A percentile compares a stretch with the other conserved stretches of the same genome.
These are phyloP conservation scores for Wickerhamomyces subpelliculosus DNA, from an alignment of 805 yeast species.

Conservation along the genomic window DNA sequence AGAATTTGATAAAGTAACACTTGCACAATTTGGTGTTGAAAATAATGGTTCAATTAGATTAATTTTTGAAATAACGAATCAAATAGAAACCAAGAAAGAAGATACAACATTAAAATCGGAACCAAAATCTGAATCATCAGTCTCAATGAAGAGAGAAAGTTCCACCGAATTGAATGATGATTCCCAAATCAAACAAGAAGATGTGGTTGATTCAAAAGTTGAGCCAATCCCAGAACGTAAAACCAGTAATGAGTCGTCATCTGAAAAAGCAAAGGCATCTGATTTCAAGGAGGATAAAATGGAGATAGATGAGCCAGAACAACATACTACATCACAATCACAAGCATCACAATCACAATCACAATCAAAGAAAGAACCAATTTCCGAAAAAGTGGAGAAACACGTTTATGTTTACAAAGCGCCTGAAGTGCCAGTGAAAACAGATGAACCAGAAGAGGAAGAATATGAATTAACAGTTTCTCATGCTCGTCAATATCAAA, in stretches of 20 bases:
- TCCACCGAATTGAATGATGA: no score
- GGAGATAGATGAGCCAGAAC: not conserved
- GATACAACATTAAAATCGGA: constrained; percentile 1
- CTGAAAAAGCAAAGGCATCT: not conserved
- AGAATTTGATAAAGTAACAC: constrained; percentile 3
- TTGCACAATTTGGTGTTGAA: constrained; percentile 17
- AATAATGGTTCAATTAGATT: constrained; percentile 20
- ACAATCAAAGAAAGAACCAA: not conserved
- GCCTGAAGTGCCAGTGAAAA: constrained; percentile 8
- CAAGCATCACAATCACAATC: not conserved
- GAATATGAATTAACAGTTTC: constrained; percentile 40
- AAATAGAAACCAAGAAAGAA: not conserved
- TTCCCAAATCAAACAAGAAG: no score
- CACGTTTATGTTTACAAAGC: constrained; percentile 20
- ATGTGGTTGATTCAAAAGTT: not conserved
- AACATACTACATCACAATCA: no score
- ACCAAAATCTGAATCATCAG: constrained; percentile 2
- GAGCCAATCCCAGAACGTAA: no score
- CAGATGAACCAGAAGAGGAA: constrained; percentile 26
- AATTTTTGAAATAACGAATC: constrained; percentile 3
- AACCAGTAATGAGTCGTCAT: no score
- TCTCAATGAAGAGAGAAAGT: no score
- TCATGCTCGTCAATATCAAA: constrained; percentile 49
- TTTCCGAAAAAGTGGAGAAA: constrained; percentile 8
- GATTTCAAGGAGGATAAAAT: not conserved